A percentile compares a stretch with the other conserved stretches of the same genome.
Conservation (phyloP, 768 basidiomycete species). For the Gelatoporia subvermispora region DNA sequence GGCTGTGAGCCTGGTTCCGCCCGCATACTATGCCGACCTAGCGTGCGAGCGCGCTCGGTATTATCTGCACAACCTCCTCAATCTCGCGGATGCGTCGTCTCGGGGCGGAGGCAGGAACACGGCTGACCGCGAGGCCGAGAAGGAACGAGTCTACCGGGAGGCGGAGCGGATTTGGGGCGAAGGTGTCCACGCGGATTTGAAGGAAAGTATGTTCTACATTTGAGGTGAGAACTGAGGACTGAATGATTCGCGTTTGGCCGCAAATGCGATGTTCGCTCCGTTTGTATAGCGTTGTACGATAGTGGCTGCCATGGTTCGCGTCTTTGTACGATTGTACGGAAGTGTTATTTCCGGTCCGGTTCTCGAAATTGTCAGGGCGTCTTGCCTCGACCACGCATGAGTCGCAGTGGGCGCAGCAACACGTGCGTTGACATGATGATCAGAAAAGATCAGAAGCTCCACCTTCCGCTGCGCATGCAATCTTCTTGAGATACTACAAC, state of each 20-base stretch:
- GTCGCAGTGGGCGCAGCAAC: no score
- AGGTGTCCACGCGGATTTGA: conserved; percentile 48
- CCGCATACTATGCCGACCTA: conserved; percentile 79
- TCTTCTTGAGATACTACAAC: no score
- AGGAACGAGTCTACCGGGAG: conserved; percentile 30
- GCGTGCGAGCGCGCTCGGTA: conserved; percentile 77
- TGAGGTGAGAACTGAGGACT: no score
- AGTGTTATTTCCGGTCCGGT: no score
- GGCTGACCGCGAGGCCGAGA: conserved; percentile 29
- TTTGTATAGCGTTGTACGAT: no score
- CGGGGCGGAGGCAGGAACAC: conserved; percentile 24
- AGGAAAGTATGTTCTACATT: conserved; percentile 76
- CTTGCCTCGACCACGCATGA: no score
- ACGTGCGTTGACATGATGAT: no score
- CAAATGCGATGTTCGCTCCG: not conserved
- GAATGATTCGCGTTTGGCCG: conserved; percentile 19
- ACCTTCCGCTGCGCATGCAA: no score
- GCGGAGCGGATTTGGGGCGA: conserved; percentile 34
- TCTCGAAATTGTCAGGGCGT: no score
- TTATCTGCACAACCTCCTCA: conserved; percentile 71
- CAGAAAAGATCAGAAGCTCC: no score
- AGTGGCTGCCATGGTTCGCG: no score
- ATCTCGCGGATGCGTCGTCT: conserved; percentile 27
- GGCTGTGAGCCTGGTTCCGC: conserved; percentile 75
- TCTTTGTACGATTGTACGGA: no score